Base-by-base conservation (phyloP, 208 protist genomes). In the Trypanosoma avium region DNA sequence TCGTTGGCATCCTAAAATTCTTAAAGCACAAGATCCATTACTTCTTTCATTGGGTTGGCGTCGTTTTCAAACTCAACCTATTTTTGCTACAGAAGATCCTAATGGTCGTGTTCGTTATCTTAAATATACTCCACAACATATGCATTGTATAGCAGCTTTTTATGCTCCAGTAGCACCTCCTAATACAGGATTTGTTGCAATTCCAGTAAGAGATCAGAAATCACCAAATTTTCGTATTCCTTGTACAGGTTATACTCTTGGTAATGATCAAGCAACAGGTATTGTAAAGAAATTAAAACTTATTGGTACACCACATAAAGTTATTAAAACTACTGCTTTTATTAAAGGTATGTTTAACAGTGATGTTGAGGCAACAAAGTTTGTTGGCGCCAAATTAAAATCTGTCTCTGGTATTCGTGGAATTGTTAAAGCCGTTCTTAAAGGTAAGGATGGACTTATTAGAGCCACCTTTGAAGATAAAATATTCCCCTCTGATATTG, bases 221-320 rank as follows among this genome's bases (percentile, higher is more conserved):
- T 78, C 79, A 19, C 29, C 77, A 29, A 67, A 80, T 48, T 99
- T 99, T 82, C 86, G 98, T 57, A 84, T 99, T 52, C 71, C 88
- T 5, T 97, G 92, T 54, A 99, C 97, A 4, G 98, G 97, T 42
- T 98, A 98, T 53, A 95, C 99, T 3, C 75, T 99, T n/a, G 97
- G 99, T 61, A 82, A 98, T 30, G 94, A 99, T 73, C 67, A 91
- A 22, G 67, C 78, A 17, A 90, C 97, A 32, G 80, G 70, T 5
- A 92, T 99, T 42, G 97, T 99, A 24, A 99, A 99, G 89, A 99
- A 99, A 82, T 88, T 99, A 26, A 99, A 99, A 80, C 88, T 99
- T 19, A 95, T 95, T 5, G 99, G 99, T 30, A 77, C 78, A 29
- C 98, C 99, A 0, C 73, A 86, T 36, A 98, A 99, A 77, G 92